A percentile compares a stretch with the other conserved stretches of the same genome.
Conservation (phyloP, 192 early-diverging fungal species). For the Glomus cerebriforme region DNA sequence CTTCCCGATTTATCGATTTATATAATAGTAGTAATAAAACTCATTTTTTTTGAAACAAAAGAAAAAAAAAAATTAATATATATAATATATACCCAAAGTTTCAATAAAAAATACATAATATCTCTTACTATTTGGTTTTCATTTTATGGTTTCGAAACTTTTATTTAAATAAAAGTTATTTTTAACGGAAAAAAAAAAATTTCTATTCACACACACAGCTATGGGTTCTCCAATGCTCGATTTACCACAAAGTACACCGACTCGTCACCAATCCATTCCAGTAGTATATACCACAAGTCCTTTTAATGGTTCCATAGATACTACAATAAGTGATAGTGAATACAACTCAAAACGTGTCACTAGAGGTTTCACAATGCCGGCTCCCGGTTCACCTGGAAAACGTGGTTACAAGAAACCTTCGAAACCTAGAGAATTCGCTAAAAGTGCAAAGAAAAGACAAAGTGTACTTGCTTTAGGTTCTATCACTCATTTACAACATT, state of each 20-base stretch:
- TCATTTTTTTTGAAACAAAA: neutral
- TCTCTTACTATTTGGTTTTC: no score
- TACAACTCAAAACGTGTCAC: neutral
- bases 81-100: no score
- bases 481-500: constrained; percentile 58
- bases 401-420: constrained; percentile 28
- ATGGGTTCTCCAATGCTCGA: neutral
- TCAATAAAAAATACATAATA: no score
- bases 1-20: neutral
- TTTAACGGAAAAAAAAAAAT: neutral
- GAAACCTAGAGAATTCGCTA: constrained; percentile 33
- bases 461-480: constrained; percentile 56
- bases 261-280: neutral
- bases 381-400: neutral
- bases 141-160: no score
- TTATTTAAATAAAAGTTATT: no score
- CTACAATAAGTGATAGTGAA: neutral
- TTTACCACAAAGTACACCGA: neutral
- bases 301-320: neutral
- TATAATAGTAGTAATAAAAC: neutral
- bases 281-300: neutral
- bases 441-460: constrained; percentile 47
- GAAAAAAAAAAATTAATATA: neutral
- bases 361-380: constrained; percentile 4
- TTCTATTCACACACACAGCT: neutral